Percentiles rank a stretch among this genome's conserved stretches.
phyloP scores from a whole-genome alignment of 495 filamentous ascomycete species.

The Trichoderma erinaceum region DNA sequence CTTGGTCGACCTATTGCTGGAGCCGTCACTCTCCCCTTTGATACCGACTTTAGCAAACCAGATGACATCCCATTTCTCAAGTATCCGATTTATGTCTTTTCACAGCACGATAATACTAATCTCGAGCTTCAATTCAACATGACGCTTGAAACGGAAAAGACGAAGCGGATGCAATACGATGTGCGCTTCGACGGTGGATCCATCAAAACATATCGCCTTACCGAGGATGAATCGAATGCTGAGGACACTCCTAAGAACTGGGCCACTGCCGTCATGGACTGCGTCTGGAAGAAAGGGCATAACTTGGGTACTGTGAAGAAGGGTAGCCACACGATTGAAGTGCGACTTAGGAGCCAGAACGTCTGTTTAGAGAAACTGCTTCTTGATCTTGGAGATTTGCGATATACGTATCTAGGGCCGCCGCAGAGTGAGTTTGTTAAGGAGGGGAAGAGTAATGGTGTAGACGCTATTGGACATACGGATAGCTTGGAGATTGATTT shows the following conservation, averaged over 20 bases:
- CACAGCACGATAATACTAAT: not conserved
- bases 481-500: conserved; percentile 5
- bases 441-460: not conserved
- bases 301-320: not conserved
- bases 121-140: conserved; percentile 13
- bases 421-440: conserved; percentile 1
- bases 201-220: conserved; percentile 8
- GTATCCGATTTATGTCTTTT: conserved; percentile 3
- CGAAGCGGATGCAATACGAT: conserved; percentile 7
- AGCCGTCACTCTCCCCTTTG: not conserved
- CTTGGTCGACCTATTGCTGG: not conserved
- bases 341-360: conserved; percentile 1
- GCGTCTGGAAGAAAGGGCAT: conserved; percentile 7
- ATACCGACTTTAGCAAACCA: conserved; percentile 12
- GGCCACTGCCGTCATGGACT: not conserved
- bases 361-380: not conserved
- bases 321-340: conserved; percentile 4
- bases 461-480: not conserved
- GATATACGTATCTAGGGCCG: conserved; percentile 6
- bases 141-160: conserved; percentile 4
- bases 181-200: conserved; percentile 8
- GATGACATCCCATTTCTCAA: not conserved
- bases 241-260: not conserved
- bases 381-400: conserved; percentile 9
- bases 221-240: not conserved